Evolutionary conservation across 768 basidiomycete genomes (phyloP).

Genomic region (Leucosporidium creatinivorum): DNA sequence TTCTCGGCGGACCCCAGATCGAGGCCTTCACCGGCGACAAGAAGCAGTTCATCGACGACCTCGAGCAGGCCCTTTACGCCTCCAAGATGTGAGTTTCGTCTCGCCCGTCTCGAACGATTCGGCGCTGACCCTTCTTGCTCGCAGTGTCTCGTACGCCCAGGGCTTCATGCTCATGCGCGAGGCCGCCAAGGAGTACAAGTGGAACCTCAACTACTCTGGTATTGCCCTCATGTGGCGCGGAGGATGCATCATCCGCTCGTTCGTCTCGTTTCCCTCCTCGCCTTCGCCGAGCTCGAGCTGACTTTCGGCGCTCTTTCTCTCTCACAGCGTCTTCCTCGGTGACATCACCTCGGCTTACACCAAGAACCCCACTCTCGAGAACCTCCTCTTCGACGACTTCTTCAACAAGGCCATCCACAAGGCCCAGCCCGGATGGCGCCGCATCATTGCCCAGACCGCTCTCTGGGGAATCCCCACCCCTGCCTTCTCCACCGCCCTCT

Average conservation of each 20-base stretch:
- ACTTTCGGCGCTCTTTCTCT: constrained; percentile 35
- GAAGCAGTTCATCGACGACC: constrained; percentile 96
- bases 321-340: constrained; percentile 75
- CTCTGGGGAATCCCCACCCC: constrained; percentile 98
- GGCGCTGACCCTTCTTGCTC: not conserved
- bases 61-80: constrained; percentile 97
- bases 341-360: constrained; percentile 87
- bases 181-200: constrained; percentile 79
- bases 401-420: constrained; percentile 92
- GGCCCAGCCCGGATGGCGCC: constrained; percentile 97
- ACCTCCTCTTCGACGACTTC: constrained; percentile 90
- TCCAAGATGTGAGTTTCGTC: constrained; percentile 63
- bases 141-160: constrained; percentile 85
- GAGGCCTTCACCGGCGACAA: constrained; percentile 96
- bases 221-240: constrained; percentile 99
- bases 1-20: constrained; percentile 80
- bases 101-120: not conserved
- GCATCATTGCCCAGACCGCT: constrained; percentile 87
- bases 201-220: constrained; percentile 95
- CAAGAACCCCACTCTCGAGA: constrained; percentile 77
- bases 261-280: not conserved
- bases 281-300: not conserved
- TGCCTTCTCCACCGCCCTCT: constrained; percentile 93
- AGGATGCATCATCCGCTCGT: constrained; percentile 95
- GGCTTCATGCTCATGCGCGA: constrained; percentile 99